Base-by-base conservation (phyloP, 768 basidiomycete genomes). In the button mushroom (Agaricus bisporus) region DNA sequence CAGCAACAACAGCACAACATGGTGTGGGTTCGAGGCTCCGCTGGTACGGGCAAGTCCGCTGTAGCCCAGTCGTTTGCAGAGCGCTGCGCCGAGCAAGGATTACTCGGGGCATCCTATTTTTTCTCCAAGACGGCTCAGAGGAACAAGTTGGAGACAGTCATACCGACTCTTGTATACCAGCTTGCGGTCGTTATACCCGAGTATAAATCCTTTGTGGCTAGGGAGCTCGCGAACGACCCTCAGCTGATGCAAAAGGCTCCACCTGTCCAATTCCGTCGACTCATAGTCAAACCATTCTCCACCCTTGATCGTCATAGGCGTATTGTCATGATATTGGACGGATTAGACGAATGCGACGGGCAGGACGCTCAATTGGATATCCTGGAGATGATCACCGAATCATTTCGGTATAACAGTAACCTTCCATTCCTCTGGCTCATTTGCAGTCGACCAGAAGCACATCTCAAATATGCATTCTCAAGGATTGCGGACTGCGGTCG, bases 101-200 rank as follows among this genome's bases (percentile, higher is more conserved):
- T 6, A 14, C 38, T 39, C 10, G 38, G 38, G 6, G 17, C 12
- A 7, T 14, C 38, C 17, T 39, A 39, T 12, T 39, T 39, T 17
- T 39, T 39, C 38, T 39, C 38, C 12, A 12, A 12, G 15, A 17
- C 38, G 8, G 17, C 12, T 12, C 5, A 12, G 12, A 14, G 38
- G 12, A 39, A n/a, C 17, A 39, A 12, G 12, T 7, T 32, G 8
- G 18, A 18, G 14, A 5, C n/a, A 22, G n/a, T 55, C 28, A n/a
- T 55, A 2, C 46, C 46, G 11, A 41, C 54, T 10, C 47, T 55
- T 11, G 47, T 37, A 5, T 49, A 55, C 18, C 54, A 55, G 38
- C 46, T 55, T 22, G 35, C 54, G 2, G 17, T 35, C 14, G 22
- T 9, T 2, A 17, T n/a, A n/a, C 10, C 37, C 1, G 32, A 8